phyloP scores from a whole-genome alignment of 2,329 filamentous ascomycete species.

The Leptographium lundbergii region DNA sequence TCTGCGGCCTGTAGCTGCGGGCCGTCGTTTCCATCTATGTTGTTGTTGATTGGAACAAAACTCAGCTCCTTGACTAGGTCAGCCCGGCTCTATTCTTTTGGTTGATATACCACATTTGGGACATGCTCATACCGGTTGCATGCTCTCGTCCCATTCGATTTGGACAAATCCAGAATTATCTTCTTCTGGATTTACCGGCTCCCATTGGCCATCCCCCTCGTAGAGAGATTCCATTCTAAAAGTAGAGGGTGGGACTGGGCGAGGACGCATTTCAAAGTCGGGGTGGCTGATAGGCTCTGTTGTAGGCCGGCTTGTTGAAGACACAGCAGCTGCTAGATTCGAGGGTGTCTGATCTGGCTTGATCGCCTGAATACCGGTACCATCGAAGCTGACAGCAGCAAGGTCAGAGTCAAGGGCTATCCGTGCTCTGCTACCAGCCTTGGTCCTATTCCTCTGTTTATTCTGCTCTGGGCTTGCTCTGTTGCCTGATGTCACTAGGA shows the following conservation, averaged over 20 bases:
- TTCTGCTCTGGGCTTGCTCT: slow-evolving; percentile 25
- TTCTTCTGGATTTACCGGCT: slow-evolving; percentile 48
- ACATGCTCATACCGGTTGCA: slow-evolving; percentile 38
- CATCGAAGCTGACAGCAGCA: background rate
- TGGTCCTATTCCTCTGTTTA: slow-evolving; percentile 13
- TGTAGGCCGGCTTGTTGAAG: slow-evolving; percentile 15
- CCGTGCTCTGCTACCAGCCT: background rate
- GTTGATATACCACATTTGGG: background rate
- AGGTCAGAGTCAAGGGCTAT: background rate
- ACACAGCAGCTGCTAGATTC: slow-evolving; percentile 9
- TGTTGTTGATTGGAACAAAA: slow-evolving; percentile 29
- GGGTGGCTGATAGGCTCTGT: slow-evolving; percentile 20
- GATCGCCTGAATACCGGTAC: background rate
- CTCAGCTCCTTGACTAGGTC: slow-evolving; percentile 8
- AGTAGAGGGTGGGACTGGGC: slow-evolving; percentile 33
- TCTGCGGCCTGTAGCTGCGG: slow-evolving; percentile 1
- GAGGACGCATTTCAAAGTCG: slow-evolving; percentile 21
- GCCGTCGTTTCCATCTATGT: slow-evolving; percentile 16
- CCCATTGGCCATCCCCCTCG: slow-evolving; percentile 59
- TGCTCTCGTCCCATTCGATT: slow-evolving; percentile 62
- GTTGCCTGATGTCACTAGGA: slow-evolving; percentile 72
- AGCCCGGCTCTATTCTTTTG: background rate
- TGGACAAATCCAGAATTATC: slow-evolving; percentile 54
- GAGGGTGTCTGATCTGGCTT: too few species aligned
- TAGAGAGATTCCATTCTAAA: slow-evolving; percentile 55